A percentile compares a stretch with the other conserved stretches of the same genome.
Conservation (phyloP, 768 basidiomycete species). For the Termitomyces sp. region DNA sequence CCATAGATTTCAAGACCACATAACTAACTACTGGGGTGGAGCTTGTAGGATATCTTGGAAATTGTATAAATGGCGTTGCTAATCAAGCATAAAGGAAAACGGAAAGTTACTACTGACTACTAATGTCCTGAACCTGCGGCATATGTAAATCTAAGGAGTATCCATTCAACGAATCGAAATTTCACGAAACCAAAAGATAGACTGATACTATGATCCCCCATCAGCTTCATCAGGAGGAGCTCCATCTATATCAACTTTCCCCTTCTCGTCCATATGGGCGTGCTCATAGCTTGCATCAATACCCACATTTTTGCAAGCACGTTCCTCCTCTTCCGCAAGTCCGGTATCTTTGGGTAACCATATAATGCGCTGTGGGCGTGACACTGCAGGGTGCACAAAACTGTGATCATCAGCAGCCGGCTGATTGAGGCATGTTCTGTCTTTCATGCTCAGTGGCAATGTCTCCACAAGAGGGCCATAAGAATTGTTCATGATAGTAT, state of each 20-base stretch:
- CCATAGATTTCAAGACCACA: too few relatives aligned
- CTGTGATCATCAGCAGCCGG: slow-evolving; percentile 44
- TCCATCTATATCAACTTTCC: slow-evolving; percentile 50
- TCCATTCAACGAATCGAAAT: background rate
- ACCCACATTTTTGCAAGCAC: slow-evolving; percentile 45
- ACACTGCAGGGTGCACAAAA: slow-evolving; percentile 85
- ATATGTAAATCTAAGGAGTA: background rate
- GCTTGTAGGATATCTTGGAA: background rate
- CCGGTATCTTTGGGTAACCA: slow-evolving; percentile 83
- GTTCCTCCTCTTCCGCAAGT: slow-evolving; percentile 57
- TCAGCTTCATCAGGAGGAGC: slow-evolving; percentile 23
- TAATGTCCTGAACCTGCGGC: background rate
- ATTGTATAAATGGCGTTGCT: background rate
- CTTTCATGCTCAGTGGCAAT: slow-evolving; percentile 76
- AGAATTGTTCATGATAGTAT: slow-evolving; percentile 70
- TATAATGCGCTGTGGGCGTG: slow-evolving; percentile 65
- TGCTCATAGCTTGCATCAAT: slow-evolving; percentile 43
- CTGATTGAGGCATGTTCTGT: slow-evolving; percentile 27
- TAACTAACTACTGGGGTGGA: too few relatives aligned
- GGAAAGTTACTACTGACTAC: background rate
- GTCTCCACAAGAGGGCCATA: slow-evolving; percentile 73
- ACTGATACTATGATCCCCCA: slow-evolving; percentile 5
- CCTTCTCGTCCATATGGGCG: slow-evolving; percentile 58
- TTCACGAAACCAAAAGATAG: background rate
- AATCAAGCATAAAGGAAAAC: background rate